Evolutionary conservation across 73 alveolate genomes (phyloP).

Genomic region (Effrenium voratum): DNA sequence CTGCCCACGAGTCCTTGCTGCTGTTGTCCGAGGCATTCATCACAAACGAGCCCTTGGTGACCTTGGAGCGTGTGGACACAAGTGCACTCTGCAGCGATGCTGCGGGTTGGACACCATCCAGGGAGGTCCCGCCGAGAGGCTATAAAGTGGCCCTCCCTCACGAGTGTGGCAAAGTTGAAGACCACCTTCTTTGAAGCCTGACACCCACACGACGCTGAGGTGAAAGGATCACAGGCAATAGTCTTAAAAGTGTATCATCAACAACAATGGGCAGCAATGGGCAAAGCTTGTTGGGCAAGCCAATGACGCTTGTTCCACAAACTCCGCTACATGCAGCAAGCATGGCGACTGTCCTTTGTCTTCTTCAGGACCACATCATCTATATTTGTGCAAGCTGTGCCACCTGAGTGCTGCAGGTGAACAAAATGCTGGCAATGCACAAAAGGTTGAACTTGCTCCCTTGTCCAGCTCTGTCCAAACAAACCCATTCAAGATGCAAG

Average conservation of each 20-base stretch:
- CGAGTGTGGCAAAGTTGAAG: constrained; percentile 31
- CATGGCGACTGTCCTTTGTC: constrained; percentile 44
- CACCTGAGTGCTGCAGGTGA: neutral
- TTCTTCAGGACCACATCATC: constrained; percentile 56
- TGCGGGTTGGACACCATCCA: too few relatives aligned
- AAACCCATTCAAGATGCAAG: neutral
- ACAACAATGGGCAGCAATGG: neutral
- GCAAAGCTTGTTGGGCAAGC: neutral
- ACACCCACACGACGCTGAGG: neutral
- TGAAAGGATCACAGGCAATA: neutral
- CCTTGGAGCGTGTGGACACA: neutral
- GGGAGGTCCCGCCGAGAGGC: neutral
- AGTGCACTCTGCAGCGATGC: too few relatives aligned
- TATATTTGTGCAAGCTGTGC: constrained; percentile 62
- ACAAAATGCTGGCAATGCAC: too few relatives aligned
- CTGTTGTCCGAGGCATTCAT: constrained; percentile 19
- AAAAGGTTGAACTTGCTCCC: too few relatives aligned
- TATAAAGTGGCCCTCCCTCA: constrained; percentile 6
- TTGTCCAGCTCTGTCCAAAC: neutral
- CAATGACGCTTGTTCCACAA: neutral
- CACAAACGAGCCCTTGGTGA: constrained; percentile 67
- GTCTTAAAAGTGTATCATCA: too few relatives aligned
- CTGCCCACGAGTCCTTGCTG: neutral
- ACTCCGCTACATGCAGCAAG: too few relatives aligned
- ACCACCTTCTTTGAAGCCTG: constrained; percentile 51